These are phyloP conservation scores for Phytopythium cucurbitacearum DNA, from an alignment of 352 stramenopile species.

Conservation along the genomic window DNA sequence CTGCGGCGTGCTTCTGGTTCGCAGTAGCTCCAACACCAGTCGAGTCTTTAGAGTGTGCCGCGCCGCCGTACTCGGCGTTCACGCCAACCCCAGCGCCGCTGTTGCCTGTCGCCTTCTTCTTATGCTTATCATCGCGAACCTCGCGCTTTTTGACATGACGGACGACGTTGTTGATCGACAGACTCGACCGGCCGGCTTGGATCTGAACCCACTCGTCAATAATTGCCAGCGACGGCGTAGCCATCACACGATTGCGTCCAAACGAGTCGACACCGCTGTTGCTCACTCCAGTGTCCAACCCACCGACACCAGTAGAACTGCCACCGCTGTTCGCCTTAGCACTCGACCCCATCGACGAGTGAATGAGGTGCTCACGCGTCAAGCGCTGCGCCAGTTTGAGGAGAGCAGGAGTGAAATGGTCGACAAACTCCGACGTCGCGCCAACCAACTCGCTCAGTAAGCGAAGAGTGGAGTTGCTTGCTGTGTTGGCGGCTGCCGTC, in stretches of 20 bases:
- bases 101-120: conserved; percentile 48
- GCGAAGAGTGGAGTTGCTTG: conserved; percentile 68
- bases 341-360: conserved; percentile 23
- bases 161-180: conserved; percentile 81
- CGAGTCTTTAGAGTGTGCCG: conserved; percentile 6
- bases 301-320: conserved; percentile 1
- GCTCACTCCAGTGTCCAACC: conserved; percentile 3
- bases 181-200: conserved; percentile 56
- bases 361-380: conserved; percentile 80
- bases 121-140: conserved; percentile 33
- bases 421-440: conserved; percentile 61
- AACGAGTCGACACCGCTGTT: conserved; percentile 57
- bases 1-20: conserved; percentile 11
- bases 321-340: conserved; percentile 8
- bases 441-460: conserved; percentile 59
- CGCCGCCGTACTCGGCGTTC: conserved; percentile 11
- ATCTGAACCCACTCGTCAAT: conserved; percentile 82
- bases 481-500: conserved; percentile 44
- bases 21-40: background rate
- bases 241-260: conserved; percentile 80
- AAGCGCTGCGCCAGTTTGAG: conserved; percentile 83
- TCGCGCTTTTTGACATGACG: conserved; percentile 64
- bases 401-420: conserved; percentile 71
- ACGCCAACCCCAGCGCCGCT: conserved; percentile 19
- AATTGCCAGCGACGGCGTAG: conserved; percentile 81